Conservation (phyloP, 768 basidiomycete genomes). For the Rhizopogon salebrosus region DNA sequence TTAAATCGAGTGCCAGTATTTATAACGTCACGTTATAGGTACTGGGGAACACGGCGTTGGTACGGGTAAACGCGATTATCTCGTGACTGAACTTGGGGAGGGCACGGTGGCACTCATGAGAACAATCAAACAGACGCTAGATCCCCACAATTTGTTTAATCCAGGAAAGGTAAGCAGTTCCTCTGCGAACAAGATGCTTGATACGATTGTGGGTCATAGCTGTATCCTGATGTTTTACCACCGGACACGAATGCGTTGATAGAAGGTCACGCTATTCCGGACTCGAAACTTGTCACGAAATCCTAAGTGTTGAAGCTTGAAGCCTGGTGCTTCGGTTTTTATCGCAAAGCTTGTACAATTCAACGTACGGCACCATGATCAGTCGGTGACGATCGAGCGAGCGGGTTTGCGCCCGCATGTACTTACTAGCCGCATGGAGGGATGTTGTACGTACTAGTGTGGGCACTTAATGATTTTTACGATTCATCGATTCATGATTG, state of each 20-base stretch:
- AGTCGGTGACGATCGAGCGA: neutral
- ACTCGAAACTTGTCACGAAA: neutral
- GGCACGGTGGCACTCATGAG: slow-evolving; percentile 50
- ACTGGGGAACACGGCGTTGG: slow-evolving; percentile 45
- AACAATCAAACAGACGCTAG: slow-evolving; percentile 39
- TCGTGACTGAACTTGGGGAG: slow-evolving; percentile 41
- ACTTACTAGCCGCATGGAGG: too few species aligned
- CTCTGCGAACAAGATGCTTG: neutral
- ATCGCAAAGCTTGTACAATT: neutral
- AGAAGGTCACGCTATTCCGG: neutral
- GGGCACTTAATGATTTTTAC: too few species aligned
- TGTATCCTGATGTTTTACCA: slow-evolving; percentile 8
- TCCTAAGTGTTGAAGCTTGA: neutral
- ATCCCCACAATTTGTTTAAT: slow-evolving; percentile 43
- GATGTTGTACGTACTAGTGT: too few species aligned
- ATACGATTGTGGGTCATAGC: neutral
- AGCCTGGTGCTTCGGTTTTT: neutral
- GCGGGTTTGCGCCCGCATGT: too few species aligned
- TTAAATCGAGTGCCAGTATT: neutral
- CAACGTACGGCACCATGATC: neutral
- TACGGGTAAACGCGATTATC: slow-evolving; percentile 42
- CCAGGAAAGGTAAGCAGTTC: slow-evolving; percentile 35
- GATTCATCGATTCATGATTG: too few species aligned
- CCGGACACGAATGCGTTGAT: neutral
- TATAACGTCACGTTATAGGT: slow-evolving; percentile 11